Evolutionary conservation across 495 filamentous ascomycete genomes (phyloP).

Genomic region (Podospora conica): DNA sequence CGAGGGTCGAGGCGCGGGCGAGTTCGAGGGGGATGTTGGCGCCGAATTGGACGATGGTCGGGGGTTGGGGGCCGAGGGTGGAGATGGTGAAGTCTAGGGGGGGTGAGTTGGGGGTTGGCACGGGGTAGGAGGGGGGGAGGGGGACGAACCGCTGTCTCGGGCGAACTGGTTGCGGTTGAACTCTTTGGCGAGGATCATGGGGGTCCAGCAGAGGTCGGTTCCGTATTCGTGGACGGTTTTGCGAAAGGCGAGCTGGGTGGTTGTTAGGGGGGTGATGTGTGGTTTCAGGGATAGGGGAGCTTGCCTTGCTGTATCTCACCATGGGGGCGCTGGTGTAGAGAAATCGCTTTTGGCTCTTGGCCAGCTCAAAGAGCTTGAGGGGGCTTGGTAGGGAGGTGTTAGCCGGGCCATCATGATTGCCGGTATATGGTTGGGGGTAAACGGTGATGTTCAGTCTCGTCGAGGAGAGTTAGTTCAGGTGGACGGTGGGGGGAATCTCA

Average conservation of each 20-base stretch:
- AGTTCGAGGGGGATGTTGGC: constrained; percentile 51
- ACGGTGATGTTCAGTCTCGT: not conserved
- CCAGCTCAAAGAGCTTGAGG: constrained; percentile 52
- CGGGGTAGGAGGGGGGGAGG: not conserved
- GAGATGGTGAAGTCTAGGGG: constrained; percentile 33
- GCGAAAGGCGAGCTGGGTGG: constrained; percentile 52
- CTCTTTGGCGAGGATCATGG: constrained; percentile 68
- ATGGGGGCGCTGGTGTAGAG: constrained; percentile 60
- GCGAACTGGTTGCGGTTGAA: constrained; percentile 55
- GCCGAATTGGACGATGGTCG: constrained; percentile 60
- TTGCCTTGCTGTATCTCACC: constrained; percentile 58
- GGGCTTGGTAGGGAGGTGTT: constrained; percentile 35
- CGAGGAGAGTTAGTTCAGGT: not conserved
- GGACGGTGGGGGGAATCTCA: constrained; percentile 13
- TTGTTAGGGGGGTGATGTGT: not conserved
- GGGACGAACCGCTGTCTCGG: constrained; percentile 49
- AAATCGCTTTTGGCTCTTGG: constrained; percentile 44
- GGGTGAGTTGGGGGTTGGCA: not conserved
- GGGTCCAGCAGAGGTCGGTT: constrained; percentile 60
- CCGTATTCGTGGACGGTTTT: constrained; percentile 53
- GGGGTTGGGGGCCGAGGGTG: constrained; percentile 41
- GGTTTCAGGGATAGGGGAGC: not conserved
- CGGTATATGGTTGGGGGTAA: not conserved
- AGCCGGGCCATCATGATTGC: not conserved
- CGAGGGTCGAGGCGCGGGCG: constrained; percentile 52